Evolutionary conservation across 2,329 filamentous ascomycete species (phyloP).

Genomic region (Calonectria henricotiae): DNA sequence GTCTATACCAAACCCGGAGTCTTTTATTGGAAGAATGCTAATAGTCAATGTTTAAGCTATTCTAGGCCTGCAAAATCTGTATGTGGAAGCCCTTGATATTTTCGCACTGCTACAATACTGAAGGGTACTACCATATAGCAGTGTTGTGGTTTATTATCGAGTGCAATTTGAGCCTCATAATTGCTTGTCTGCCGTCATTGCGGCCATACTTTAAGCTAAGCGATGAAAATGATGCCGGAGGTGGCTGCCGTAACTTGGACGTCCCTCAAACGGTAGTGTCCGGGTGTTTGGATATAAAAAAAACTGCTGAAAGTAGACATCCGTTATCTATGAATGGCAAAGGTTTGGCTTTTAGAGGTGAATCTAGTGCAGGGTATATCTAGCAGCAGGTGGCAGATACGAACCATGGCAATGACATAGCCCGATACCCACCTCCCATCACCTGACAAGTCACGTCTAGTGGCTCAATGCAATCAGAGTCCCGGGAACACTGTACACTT

Average conservation of each 20-base stretch:
- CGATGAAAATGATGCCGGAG: background rate
- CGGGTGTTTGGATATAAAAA: background rate
- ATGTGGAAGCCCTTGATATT: background rate
- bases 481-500: too few relatives aligned
- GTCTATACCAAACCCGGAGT: too few relatives aligned
- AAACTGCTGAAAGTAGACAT: background rate
- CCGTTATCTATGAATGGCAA: background rate
- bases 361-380: too few relatives aligned
- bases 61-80: slow-evolving; percentile 39
- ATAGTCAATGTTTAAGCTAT: slow-evolving; percentile 3
- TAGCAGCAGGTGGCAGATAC: too few relatives aligned
- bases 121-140: background rate
- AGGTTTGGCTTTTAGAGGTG: background rate
- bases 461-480: too few relatives aligned
- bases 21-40: background rate
- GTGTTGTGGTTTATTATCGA: slow-evolving; percentile 44
- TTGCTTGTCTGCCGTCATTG: slow-evolving; percentile 45
- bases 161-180: slow-evolving; percentile 38
- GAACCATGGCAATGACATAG: too few relatives aligned
- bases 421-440: too few relatives aligned
- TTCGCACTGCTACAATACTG: background rate
- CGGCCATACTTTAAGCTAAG: slow-evolving; percentile 41
- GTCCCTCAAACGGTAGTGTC: background rate
- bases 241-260: background rate
- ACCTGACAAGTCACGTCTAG: too few relatives aligned